A percentile compares a stretch with the other conserved stretches of the same genome.
Evolutionary conservation across 768 basidiomycete species (phyloP).

Genomic region (Serendipita sp.): DNA sequence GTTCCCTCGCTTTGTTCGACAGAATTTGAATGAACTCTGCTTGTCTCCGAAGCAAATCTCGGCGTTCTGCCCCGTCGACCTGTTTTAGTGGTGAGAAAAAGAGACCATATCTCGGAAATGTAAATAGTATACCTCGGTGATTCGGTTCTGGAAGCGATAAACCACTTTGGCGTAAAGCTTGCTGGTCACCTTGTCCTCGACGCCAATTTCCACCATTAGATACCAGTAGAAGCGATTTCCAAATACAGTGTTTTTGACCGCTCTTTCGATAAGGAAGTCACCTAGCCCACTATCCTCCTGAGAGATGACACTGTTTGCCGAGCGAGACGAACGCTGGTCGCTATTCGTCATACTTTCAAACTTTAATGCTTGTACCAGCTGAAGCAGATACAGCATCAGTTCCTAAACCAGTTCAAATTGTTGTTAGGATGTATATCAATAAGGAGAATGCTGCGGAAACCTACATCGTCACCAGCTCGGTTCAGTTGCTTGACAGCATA

Average conservation of each 20-base stretch:
- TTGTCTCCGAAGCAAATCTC: conserved; percentile 83
- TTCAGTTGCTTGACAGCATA: conserved; percentile 88
- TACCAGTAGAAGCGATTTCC: conserved; percentile 97
- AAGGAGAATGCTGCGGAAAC: conserved; percentile 14
- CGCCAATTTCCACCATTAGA: conserved; percentile 86
- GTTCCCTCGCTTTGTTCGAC: conserved; percentile 70
- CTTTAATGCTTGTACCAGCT: conserved; percentile 94
- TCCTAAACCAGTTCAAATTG: conserved; percentile 37
- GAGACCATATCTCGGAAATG: background rate
- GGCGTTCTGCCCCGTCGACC: conserved; percentile 54
- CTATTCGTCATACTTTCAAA: conserved; percentile 67
- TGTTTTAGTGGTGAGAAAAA: background rate
- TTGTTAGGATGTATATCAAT: background rate
- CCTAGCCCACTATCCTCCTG: conserved; percentile 88
- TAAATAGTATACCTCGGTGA: conserved; percentile 49
- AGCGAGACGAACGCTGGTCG: conserved; percentile 61
- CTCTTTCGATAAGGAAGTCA: conserved; percentile 78
- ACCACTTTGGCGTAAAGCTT: conserved; percentile 91
- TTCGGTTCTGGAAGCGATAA: conserved; percentile 77
- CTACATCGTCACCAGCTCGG: conserved; percentile 86
- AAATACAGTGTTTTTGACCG: conserved; percentile 65
- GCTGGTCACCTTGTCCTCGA: conserved; percentile 70
- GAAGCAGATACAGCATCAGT: conserved; percentile 77
- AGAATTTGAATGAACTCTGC: conserved; percentile 77
- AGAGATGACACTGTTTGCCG: conserved; percentile 56